Base-by-base conservation (phyloP, 495 filamentous ascomycete species). In the Aspergillus indologenus region DNA sequence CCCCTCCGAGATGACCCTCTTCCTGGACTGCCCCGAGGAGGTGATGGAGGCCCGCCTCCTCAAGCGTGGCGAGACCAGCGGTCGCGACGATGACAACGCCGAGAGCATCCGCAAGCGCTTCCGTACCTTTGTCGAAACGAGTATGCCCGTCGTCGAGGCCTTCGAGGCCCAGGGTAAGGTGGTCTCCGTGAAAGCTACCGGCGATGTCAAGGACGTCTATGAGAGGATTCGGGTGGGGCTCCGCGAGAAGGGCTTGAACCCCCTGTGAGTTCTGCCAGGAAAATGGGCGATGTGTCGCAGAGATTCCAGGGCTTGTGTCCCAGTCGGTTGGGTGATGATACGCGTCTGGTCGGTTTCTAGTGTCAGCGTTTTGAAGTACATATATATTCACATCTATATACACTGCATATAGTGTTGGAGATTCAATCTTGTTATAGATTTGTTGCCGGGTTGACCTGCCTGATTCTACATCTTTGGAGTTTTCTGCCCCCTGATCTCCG, bases 31-130 rank as follows among this genome's bases (percentile, higher is more conserved):
- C 66, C 86, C 91, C 2, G 93, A 97, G 77, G 82, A 86, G 54
- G 88, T 90, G 56, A 91, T 98, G 90, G 81, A 91, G 78, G 70
- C 79, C 62, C 79, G 94, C 12, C 73, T 98, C 64, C 66, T 98
- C 61, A 87, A 96, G 71, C 81, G 94, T 24, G 94, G 93, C 24
- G 87, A 96, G 86, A 98, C 93, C 5, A 90, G 85, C 65, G 94
- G 94, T 12, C 80, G 94, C 53, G 78, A 87, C 24, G 94, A 98
- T 72, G 94, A 98, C 73, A 98, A 98, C 73, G 86, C 84, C 45
- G 94, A 96, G 77, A 90, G 86, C 64, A 98, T 97, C 72, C 88
- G 86, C 75, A 98, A 98, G 85, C 82, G 94, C 42, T 98, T 98
- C 78, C 83, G 86, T 59, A 92, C 88, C 4, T 98, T 98, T 67